Conservation (phyloP, 371 early-diverging fungal species). For the Massospora cicadina region DNA sequence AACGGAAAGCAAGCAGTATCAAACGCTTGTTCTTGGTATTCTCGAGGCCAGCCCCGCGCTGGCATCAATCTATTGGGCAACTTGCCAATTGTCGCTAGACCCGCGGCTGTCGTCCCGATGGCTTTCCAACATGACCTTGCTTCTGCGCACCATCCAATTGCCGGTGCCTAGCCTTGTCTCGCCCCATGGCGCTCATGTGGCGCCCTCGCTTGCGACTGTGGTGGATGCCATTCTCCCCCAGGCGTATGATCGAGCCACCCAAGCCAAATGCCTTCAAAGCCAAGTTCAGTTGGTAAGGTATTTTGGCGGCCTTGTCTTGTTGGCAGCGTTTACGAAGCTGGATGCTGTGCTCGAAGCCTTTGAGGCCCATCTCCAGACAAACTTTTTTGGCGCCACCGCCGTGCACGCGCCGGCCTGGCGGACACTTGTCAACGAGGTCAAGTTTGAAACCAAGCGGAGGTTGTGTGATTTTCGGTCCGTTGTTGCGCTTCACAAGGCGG, state of each 20-base stretch:
- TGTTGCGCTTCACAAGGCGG: neutral
- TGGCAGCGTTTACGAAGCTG: neutral
- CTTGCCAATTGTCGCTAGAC: conserved; percentile 41
- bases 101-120: conserved; percentile 56
- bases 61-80: conserved; percentile 41
- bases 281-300: conserved; percentile 45
- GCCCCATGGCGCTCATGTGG: conserved; percentile 24
- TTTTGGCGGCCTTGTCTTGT: conserved; percentile 8
- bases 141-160: conserved; percentile 44
- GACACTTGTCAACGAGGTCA: neutral
- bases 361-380: neutral
- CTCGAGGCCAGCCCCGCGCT: conserved; percentile 56
- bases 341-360: neutral
- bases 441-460: neutral
- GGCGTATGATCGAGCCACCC: conserved; percentile 29
- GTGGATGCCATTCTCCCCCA: conserved; percentile 54
- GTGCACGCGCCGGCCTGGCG: neutral
- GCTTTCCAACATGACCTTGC: conserved; percentile 53
- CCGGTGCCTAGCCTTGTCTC: conserved; percentile 43
- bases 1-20: conserved; percentile 45
- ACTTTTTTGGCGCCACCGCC: neutral
- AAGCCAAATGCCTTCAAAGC: conserved; percentile 48
- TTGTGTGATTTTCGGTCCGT: neutral
- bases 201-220: conserved; percentile 33
- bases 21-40: conserved; percentile 39